Evolutionary conservation across 164 flowering plant genomes (phyloP), one percentile per base, ranked within the genome.

Genomic region (Macadamia tetraphylla): DNA sequence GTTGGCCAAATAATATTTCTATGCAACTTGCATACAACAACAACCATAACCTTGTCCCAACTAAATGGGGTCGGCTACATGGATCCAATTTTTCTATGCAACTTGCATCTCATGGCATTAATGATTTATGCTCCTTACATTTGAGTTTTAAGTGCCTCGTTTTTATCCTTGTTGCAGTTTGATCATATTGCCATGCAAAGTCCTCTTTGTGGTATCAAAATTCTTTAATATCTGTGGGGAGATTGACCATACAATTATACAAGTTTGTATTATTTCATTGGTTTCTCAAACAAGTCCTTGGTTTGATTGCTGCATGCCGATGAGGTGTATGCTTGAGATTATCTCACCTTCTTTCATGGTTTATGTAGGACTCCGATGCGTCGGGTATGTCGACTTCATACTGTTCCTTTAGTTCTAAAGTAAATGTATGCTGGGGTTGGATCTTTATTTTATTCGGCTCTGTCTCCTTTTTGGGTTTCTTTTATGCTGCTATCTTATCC

Each of bases 401-500:
- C 17, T 15, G 3, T 12, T 51, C 55, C 55, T 51, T 51, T 51
- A 15, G 55, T 51, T 51, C 55, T 3, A 51, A 51, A 51, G 55
- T 3, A 51, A 51, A 51, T 51, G 11, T 66, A 31, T 62, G 73
- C 49, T 72, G 74, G 80, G 86, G 85, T 14, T 79, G 76, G 75
- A 46, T 74, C 23, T 81, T 84, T 52, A 18, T 82, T 13, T 42
- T 48, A 6, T 29, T 74, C 64, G 86, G 86, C 14, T 53, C 59
- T 5, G 9, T 72, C 60, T 81, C 64, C 23, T 74, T 84, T 46
- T 10, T 64, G 29, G 77, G 73, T 0, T 84, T 84, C 52, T 40
- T 81, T 44, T 81, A 71, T 68, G 77, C 84, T 46, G 83, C 86
- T 12, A 61, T 86, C 2, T 42, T 86, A 13, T 80, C 85, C 1